Conservation (phyloP, 108 stramenopile species). For the Nitzschia putrida region DNA sequence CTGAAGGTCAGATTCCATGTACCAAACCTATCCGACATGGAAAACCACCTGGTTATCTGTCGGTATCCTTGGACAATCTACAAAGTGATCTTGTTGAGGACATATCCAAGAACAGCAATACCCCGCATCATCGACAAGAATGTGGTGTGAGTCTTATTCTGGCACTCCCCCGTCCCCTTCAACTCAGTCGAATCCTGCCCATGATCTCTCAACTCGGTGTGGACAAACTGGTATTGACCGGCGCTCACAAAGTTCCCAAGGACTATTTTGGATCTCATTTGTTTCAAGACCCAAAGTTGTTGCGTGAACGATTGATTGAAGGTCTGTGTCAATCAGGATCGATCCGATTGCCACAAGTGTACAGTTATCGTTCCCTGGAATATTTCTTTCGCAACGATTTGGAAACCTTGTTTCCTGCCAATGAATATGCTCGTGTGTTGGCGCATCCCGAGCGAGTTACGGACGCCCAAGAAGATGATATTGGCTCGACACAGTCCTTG, state of each 20-base stretch:
- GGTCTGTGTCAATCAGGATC: slow-evolving; percentile 81
- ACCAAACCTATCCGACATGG: too few relatives aligned
- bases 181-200: slow-evolving; percentile 85
- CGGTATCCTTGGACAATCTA: background rate
- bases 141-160: slow-evolving; percentile 72
- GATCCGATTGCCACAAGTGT: slow-evolving; percentile 64
- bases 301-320: slow-evolving; percentile 68
- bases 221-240: slow-evolving; percentile 70
- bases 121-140: slow-evolving; percentile 1
- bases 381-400: slow-evolving; percentile 61
- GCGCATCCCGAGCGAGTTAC: slow-evolving; percentile 71
- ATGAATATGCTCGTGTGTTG: slow-evolving; percentile 68
- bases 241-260: slow-evolving; percentile 80
- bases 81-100: background rate
- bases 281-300: slow-evolving; percentile 65
- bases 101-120: too few relatives aligned
- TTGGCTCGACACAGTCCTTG: too few relatives aligned
- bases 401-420: slow-evolving; percentile 63
- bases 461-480: slow-evolving; percentile 25
- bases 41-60: background rate
- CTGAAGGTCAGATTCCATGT: slow-evolving; percentile 32
- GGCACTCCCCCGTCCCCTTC: slow-evolving; percentile 86
- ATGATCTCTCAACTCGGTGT: slow-evolving; percentile 89
- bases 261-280: slow-evolving; percentile 93
- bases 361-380: slow-evolving; percentile 42